Base-by-base conservation (phyloP, 2,329 filamentous ascomycete genomes). In the Hymenoscyphus albidus region DNA sequence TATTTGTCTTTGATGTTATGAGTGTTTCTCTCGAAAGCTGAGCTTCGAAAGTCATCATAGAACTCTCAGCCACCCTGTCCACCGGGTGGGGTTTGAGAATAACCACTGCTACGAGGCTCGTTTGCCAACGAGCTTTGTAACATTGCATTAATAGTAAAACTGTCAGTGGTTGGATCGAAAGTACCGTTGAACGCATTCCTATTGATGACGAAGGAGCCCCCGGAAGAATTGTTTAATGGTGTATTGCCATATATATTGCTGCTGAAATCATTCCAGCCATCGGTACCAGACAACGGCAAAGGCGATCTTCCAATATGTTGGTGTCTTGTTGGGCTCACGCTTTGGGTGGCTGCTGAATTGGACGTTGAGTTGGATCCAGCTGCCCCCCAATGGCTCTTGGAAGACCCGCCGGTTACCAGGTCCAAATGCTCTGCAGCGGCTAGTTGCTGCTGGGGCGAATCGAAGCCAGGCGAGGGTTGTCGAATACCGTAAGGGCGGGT, bases 221-320 rank as follows among this genome's bases (percentile, higher is more conserved):
- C 48, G 3, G n/a, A 64, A 62, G 62, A 54, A 22, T 42, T 32
- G n/a, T 56, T 65, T 31, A 70, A 65, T 61, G 81, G 81, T 5
- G 81, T 82, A 40, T 82, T 80, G 51, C 78, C 79, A 64, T 82
- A 83, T 27, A 85, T 69, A 67, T 27, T 54, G 48, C 81, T 84
- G 71, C 82, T 85, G 1, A 77, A 74, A 63, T 83, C 77, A 14
- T 82, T 81, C 67, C 85, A 85, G 6, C 68, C 71, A 48, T 72
- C 72, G 18, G 70, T 71, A n/a, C 64, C 67, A 14, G 69, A 59
- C 56, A 70, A 65, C 1, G 62, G 60, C 18, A 54, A 58, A 51
- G 68, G 73, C 51, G 70, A 70, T 42, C 69, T 66, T 38, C 68
- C 62, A 13, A 74, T 62, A 13, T 68, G 65, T 42, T 69, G 65